Base-by-base conservation (phyloP, 352 stramenopile genomes). In the Globisporangium nunn region DNA sequence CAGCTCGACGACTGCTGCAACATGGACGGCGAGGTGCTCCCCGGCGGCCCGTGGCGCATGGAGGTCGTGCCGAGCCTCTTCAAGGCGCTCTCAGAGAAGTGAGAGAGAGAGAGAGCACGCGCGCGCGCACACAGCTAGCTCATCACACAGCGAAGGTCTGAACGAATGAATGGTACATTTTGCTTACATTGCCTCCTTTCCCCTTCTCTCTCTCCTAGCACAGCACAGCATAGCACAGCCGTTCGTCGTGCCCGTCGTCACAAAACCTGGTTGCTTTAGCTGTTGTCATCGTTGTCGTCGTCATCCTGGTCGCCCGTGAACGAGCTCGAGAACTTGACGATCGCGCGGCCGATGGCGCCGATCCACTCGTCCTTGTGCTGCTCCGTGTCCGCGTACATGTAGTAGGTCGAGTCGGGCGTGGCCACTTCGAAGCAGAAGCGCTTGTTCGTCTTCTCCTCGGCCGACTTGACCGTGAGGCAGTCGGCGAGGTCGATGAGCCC, bases 321-420 rank as follows among this genome's bases (percentile, higher is more conserved):
- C 8, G 95, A 98, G 64, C 82, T 96, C 7, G 91, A 98, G 75
- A 96, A 98, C 64, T 97, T 96, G 62, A 99, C 96, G 75, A 99
- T 99, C 29, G 96, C 90, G 59, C 95, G 93, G 47, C 96, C 96
- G 49, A 99, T 97, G 49, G 92, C 92, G 40, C 96, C 96, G 62
- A 96, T 96, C 88, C 88, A 96, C 62, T 95, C 85, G 72, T 96
- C 85, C 73, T 96, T 96, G 46, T 93, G 84, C 73, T 94, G 85
- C 63, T 96, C 88, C 59, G 80, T 92, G 66, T 95, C 84, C 31
- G 88, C 88, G 72, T 93, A 94, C 84, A 96, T 95, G 72, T 96
- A 96, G 70, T 89, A 96, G 18, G 86, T 93, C 15, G 75, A 85
- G 63, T 96, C 81, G 23, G 84, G 81, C 58, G 88, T 96, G 29